These are phyloP conservation scores for Trichoderma pleuroti DNA, from an alignment of 2,329 filamentous ascomycete species.

Conservation along the genomic window DNA sequence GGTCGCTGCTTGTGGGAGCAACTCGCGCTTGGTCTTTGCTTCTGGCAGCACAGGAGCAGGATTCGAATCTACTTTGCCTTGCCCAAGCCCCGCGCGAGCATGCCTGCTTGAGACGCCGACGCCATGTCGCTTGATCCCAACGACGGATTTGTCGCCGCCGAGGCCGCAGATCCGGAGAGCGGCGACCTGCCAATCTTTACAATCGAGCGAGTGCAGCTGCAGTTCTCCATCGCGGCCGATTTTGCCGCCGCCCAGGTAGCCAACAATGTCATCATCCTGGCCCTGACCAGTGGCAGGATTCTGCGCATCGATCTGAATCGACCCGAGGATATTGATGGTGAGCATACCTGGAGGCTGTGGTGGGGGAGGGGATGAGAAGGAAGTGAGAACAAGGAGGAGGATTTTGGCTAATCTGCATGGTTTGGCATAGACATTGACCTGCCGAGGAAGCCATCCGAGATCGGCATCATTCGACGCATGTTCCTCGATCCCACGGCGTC, in stretches of 20 bases:
- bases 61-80: background rate
- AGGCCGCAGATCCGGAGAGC: conserved; percentile 58
- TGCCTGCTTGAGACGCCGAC: conserved; percentile 19
- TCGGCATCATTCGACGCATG: conserved; percentile 89
- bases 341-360: conserved; percentile 19
- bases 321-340: conserved; percentile 91
- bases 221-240: conserved; percentile 90
- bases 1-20: background rate
- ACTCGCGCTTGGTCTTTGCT: background rate
- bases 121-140: conserved; percentile 38
- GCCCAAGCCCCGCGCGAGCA: conserved; percentile 16
- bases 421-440: conserved; percentile 80
- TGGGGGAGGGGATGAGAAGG: background rate
- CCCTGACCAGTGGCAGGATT: conserved; percentile 87
- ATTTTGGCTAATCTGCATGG: conserved; percentile 12
- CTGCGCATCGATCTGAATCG: conserved; percentile 91
- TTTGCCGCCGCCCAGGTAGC: conserved; percentile 96
- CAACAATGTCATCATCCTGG: conserved; percentile 92
- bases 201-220: conserved; percentile 85
- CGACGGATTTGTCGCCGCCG: conserved; percentile 69
- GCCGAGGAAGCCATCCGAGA: conserved; percentile 85
- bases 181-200: conserved; percentile 82
- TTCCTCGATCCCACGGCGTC: conserved; percentile 97
- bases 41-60: background rate
- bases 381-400: background rate